These are phyloP conservation scores for Thermothelomyces thermophilus DNA, from an alignment of 2,329 filamentous ascomycete species.

Conservation along the genomic window DNA sequence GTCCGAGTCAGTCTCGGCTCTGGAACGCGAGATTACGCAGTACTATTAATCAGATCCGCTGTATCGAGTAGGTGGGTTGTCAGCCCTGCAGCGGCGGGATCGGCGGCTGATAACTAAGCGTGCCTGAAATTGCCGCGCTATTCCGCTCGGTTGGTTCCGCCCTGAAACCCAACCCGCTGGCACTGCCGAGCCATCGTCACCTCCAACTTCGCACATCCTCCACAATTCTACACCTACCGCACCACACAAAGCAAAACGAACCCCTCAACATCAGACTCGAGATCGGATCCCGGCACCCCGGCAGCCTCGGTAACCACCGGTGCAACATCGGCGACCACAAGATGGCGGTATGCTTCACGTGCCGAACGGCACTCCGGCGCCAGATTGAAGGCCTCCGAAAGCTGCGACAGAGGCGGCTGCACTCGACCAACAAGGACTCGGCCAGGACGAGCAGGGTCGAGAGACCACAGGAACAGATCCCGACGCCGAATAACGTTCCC, in stretches of 20 bases:
- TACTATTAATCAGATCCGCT: background rate
- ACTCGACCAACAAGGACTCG: conserved; percentile 23
- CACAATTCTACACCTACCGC: too few relatives aligned
- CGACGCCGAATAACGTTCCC: conserved; percentile 37
- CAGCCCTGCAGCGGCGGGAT: background rate
- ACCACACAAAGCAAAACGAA: background rate
- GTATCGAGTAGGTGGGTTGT: too few relatives aligned
- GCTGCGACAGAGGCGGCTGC: conserved; percentile 25
- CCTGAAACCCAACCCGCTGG: conserved; percentile 3
- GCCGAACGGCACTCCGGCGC: conserved; percentile 27
- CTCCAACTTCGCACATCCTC: too few relatives aligned
- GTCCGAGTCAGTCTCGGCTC: background rate
- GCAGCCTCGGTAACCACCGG: background rate
- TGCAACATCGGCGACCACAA: background rate
- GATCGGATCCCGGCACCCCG: background rate
- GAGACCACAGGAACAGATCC: conserved; percentile 33
- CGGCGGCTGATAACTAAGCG: conserved; percentile 3
- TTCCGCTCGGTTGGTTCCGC: conserved; percentile 4
- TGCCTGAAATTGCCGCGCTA: background rate
- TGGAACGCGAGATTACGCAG: background rate
- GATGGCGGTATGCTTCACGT: conserved; percentile 25
- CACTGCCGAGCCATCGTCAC: background rate
- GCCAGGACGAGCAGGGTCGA: conserved; percentile 16
- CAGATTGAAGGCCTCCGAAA: conserved; percentile 24
- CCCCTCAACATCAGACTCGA: background rate